Evolutionary conservation across 257 asterid species (phyloP), one percentile per base, ranked within the genome.

Genomic region (Verbascum thapsus): DNA sequence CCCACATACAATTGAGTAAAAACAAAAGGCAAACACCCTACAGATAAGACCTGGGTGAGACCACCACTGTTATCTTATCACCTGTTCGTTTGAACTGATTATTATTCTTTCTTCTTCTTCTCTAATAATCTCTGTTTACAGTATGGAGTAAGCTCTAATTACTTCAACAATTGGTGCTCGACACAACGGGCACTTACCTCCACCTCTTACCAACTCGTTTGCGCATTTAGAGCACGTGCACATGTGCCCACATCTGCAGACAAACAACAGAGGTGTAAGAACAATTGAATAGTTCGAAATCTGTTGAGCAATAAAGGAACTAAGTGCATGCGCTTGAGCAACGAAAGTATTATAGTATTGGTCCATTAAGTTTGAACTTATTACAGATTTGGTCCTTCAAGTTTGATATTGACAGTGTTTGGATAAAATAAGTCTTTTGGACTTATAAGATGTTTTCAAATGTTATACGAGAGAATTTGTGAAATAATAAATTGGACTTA

Each of bases 101-200:
- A n/a, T n/a, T n/a, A n/a, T n/a, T n/a, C 72, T 64, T 26, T 72
- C 50, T 64, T 73, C 64, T 76, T 51, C 22, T 18, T 64, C 48
- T 13, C 8, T 60, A 48, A 58, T 58, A 26, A 35, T 70, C 35
- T 56, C 38, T 75, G 69, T 79, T 78, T 80, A 91, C 80, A 88
- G 80, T 80, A 88, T 81, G 50, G 96, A 83, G 87, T 91, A 91
- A 67, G 98, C 97, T 73, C 96, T 80, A 68, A 91, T 76, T 81
- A 91, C 98, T 88, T 91, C 96, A 5, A 91, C 83, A 38, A 88
- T 88, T 10, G 97, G 97, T 42, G 98, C 96, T 70, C 97, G 81
- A 70, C 98, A 91, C 76, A 86, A 68, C 0, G 98, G 98, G 64
- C 98, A 91, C 70, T 86, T 91, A 13, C 96, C 96, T 62, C 92